Conservation (phyloP, 169 alveolate genomes). For the Eimeria falciformis region DNA sequence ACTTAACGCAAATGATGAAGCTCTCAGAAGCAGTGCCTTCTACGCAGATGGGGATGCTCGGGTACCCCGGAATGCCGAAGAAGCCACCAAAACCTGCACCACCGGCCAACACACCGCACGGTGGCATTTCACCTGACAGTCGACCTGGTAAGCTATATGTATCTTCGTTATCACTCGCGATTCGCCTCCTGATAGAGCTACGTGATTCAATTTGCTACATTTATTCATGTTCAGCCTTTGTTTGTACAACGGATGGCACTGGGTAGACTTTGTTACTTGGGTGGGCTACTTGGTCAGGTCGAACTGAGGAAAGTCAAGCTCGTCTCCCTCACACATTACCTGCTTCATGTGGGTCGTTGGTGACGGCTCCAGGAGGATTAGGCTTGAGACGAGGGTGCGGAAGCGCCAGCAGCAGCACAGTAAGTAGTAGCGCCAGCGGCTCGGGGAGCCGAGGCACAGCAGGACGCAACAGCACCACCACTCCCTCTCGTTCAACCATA, state of each 20-base stretch:
- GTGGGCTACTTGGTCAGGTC: background rate
- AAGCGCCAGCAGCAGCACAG: slow-evolving; percentile 72
- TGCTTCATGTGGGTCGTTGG: background rate
- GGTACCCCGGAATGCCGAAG: slow-evolving; percentile 31
- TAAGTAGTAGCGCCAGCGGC: slow-evolving; percentile 68
- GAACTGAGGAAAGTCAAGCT: background rate
- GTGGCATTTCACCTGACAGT: slow-evolving; percentile 53
- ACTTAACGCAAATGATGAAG: background rate
- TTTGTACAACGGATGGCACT: no score
- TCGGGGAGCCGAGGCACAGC: slow-evolving; percentile 56
- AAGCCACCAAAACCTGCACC: slow-evolving; percentile 63
- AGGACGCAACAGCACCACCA: slow-evolving; percentile 43
- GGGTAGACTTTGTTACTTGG: no score
- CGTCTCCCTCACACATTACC: background rate
- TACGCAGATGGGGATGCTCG: slow-evolving; percentile 52
- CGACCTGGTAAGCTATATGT: slow-evolving; percentile 23
- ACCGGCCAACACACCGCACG: slow-evolving; percentile 16
- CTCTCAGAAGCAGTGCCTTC: slow-evolving; percentile 67
- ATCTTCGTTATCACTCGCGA: no score
- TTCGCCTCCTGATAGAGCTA: no score
- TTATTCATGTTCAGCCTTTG: no score
- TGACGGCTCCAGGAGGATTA: background rate
- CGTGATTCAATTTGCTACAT: no score
- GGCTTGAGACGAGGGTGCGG: slow-evolving; percentile 65
- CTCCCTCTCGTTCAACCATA: slow-evolving; percentile 42